Conservation (phyloP, 208 protist species). For the Trypanosoma theileri region DNA sequence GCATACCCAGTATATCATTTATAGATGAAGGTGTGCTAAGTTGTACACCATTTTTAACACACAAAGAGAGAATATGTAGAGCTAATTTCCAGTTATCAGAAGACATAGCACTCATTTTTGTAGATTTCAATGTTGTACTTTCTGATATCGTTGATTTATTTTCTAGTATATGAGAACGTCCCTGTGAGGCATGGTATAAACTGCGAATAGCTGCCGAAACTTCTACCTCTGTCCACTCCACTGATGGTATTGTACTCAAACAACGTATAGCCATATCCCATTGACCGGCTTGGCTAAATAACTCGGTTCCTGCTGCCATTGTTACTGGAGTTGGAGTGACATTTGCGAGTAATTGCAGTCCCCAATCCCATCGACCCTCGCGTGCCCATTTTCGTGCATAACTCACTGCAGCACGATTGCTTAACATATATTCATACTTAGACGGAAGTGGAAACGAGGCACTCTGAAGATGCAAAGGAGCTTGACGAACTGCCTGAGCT, state of each 20-base stretch:
- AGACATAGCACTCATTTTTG: too few species aligned
- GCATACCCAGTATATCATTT: constrained; percentile 59
- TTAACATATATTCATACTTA: constrained; percentile 28
- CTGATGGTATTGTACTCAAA: constrained; percentile 33
- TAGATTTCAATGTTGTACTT: too few species aligned
- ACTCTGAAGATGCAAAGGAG: neutral
- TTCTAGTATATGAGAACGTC: too few species aligned
- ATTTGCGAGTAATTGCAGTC: constrained; percentile 21
- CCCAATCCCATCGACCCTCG: constrained; percentile 26
- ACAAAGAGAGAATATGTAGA: constrained; percentile 23
- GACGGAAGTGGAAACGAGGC: neutral
- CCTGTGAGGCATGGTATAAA: constrained; percentile 44
- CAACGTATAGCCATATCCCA: constrained; percentile 36
- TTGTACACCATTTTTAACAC: constrained; percentile 12
- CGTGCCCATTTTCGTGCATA: constrained; percentile 14
- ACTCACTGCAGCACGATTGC: constrained; percentile 24
- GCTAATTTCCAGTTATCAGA: constrained; percentile 5
- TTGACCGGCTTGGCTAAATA: constrained; percentile 40
- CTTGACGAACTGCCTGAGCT: neutral
- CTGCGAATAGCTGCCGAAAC: constrained; percentile 43
- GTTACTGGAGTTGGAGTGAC: constrained; percentile 33
- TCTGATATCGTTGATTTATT: too few species aligned
- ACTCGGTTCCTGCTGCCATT: constrained; percentile 35
- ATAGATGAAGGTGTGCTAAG: constrained; percentile 52
- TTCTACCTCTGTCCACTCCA: constrained; percentile 68